Evolutionary conservation across 192 early-diverging fungal genomes (phyloP).

Genomic region (Podila epigama): DNA sequence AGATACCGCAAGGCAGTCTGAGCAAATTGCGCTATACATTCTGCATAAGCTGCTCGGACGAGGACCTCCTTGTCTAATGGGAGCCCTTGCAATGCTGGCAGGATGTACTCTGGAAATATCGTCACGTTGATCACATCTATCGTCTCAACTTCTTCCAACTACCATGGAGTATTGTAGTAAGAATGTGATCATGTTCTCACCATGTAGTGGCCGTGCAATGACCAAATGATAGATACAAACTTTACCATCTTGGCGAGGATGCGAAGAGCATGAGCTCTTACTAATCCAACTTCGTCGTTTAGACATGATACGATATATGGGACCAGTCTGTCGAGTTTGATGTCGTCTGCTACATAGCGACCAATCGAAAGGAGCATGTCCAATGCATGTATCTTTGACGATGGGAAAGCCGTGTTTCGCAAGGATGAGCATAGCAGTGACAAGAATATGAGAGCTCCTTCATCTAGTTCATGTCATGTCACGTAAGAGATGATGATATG

Average conservation of each 20-base stretch:
- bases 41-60: slow-evolving; percentile 85
- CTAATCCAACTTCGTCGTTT: slow-evolving; percentile 67
- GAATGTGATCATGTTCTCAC: neutral
- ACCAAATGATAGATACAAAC: neutral
- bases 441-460: slow-evolving; percentile 74
- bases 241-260: slow-evolving; percentile 75
- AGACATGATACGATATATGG: slow-evolving; percentile 78
- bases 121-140: slow-evolving; percentile 83
- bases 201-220: neutral
- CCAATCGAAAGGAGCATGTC: slow-evolving; percentile 77
- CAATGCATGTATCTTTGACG: slow-evolving; percentile 73
- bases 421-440: slow-evolving; percentile 73
- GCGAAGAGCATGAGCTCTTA: slow-evolving; percentile 69
- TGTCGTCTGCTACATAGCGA: slow-evolving; percentile 71
- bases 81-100: slow-evolving; percentile 77
- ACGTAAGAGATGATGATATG: neutral
- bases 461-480: slow-evolving; percentile 41
- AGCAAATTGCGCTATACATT: slow-evolving; percentile 79
- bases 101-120: slow-evolving; percentile 91
- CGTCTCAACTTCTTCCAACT: slow-evolving; percentile 78
- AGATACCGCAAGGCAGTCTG: slow-evolving; percentile 79
- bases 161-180: neutral
- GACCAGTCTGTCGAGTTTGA: slow-evolving; percentile 78
- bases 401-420: slow-evolving; percentile 73
- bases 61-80: slow-evolving; percentile 74